phyloP scores from a whole-genome alignment of 1,284 basidiomycete species.

The Inonotus hispidus region DNA sequence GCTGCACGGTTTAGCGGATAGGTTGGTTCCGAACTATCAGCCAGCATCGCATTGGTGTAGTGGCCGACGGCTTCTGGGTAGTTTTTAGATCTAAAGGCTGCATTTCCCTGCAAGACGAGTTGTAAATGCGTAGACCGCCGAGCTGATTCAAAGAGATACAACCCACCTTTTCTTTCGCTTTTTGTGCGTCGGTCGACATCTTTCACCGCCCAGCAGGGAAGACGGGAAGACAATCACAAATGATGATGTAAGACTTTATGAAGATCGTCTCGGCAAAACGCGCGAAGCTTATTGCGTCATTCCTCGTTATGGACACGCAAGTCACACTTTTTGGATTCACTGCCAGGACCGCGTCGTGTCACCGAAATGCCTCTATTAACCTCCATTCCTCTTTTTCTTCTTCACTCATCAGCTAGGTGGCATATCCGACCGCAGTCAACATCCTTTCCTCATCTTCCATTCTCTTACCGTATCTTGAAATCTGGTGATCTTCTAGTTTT shows the following conservation, averaged over 20 bases:
- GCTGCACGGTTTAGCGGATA: slow-evolving; percentile 76
- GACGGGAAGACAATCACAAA: neutral
- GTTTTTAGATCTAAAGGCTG: slow-evolving; percentile 50
- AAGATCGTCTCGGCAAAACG: neutral
- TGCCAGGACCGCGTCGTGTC: neutral
- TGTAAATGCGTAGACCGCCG: neutral
- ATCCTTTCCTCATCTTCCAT: neutral
- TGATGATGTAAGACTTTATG: neutral
- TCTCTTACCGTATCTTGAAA: neutral
- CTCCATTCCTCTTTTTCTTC: neutral
- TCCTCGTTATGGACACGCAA: neutral
- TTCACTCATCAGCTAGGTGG: neutral
- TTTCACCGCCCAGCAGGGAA: too few relatives aligned
- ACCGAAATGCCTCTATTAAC: neutral
- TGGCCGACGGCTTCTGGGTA: slow-evolving; percentile 54
- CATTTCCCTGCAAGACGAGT: slow-evolving; percentile 43
- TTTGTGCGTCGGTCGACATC: slow-evolving; percentile 10
- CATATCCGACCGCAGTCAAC: neutral
- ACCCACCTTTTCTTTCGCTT: slow-evolving; percentile 16
- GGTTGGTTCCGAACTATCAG: slow-evolving; percentile 57
- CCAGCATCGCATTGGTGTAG: slow-evolving; percentile 68
- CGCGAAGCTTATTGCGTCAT: neutral
- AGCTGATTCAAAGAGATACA: neutral
- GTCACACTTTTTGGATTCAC: neutral
- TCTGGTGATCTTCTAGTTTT: neutral